Base-by-base conservation (phyloP, 805 yeast genomes). In the Candida taoyuanica region DNA sequence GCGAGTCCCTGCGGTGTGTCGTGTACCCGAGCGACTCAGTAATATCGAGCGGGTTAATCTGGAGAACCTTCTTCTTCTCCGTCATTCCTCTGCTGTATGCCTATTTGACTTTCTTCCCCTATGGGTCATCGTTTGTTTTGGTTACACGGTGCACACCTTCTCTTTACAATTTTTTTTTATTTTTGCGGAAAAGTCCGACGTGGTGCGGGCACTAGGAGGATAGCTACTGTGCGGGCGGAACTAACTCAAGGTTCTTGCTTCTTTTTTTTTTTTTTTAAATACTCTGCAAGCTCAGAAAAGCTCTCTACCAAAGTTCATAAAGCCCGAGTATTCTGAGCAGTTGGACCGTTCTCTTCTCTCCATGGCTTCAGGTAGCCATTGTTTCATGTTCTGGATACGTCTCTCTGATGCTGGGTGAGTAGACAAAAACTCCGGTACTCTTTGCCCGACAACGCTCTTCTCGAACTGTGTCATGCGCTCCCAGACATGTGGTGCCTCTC, bases 391-490 rank as follows among this genome's bases (percentile, higher is more conserved):
- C 20, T 68, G 63, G 19, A 85, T 79, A 56, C 98, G 74, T 40
- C 72, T 74, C n/a, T 63, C 64, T 15, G 87, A 81, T 14, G 87
- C 80, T 1, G 99, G 99, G 63, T 93, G 98, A 0, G 98, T 87
- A 14, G 88, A 77, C 38, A 91, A 53, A 60, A 87, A 68, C 61
- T 87, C 88, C 13, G 79, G 74, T 12, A 65, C 48, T 1, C 46
- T 43, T 18, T 48, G 44, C 13, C 55, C 54, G 33, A 46, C 44
- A 38, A 48, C 48, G 26, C 53, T 50, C 34, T 67, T 62, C 53
- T 75, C 81, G 53, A 64, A 68, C 17, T 60, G 50, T 16, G 74
- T 60, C 96, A 91, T 89, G 39, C 96, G 70, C 37, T 70, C 60
- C 99, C 99, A 93, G 40, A 93, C 71, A 9, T 63, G 64, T 1